Conservation (phyloP, 768 basidiomycete genomes). For the Chalciporus sphaerocephalus region DNA sequence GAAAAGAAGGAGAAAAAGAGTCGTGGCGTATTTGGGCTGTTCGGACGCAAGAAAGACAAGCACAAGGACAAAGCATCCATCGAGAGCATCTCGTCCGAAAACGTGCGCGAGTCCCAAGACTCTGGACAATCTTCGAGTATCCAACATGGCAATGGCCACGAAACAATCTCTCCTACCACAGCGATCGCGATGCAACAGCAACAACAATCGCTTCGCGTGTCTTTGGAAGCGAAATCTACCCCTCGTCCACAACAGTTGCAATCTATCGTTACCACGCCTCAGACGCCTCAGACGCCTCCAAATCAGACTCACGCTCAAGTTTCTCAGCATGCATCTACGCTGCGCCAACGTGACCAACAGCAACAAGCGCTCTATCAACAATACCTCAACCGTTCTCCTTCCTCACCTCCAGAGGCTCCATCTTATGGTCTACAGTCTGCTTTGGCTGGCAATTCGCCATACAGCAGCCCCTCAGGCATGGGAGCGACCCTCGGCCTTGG, state of each 20-base stretch:
- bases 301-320: conserved; percentile 39
- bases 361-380: conserved; percentile 85
- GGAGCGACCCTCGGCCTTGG: conserved; percentile 44
- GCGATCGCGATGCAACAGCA: conserved; percentile 56
- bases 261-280: conserved; percentile 23
- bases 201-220: conserved; percentile 34
- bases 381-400: conserved; percentile 83
- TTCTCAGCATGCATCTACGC: conserved; percentile 56
- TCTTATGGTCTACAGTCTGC: conserved; percentile 75
- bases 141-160: conserved; percentile 26
- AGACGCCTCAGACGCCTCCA: conserved; percentile 30
- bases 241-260: conserved; percentile 20
- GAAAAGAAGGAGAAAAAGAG: conserved; percentile 62
- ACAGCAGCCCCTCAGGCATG: conserved; percentile 36
- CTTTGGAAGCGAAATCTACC: conserved; percentile 18
- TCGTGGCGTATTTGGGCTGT: conserved; percentile 75
- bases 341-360: conserved; percentile 85
- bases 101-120: conserved; percentile 56
- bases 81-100: conserved; percentile 47
- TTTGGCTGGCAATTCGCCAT: conserved; percentile 47
- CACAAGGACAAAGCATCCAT: conserved; percentile 57
- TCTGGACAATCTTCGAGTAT: conserved; percentile 52
- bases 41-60: conserved; percentile 74
- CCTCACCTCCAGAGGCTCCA: conserved; percentile 69
- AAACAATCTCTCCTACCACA: conserved; percentile 49